Evolutionary conservation across 2,329 filamentous ascomycete species (phyloP).

Genomic region (Cladosporium sp.): DNA sequence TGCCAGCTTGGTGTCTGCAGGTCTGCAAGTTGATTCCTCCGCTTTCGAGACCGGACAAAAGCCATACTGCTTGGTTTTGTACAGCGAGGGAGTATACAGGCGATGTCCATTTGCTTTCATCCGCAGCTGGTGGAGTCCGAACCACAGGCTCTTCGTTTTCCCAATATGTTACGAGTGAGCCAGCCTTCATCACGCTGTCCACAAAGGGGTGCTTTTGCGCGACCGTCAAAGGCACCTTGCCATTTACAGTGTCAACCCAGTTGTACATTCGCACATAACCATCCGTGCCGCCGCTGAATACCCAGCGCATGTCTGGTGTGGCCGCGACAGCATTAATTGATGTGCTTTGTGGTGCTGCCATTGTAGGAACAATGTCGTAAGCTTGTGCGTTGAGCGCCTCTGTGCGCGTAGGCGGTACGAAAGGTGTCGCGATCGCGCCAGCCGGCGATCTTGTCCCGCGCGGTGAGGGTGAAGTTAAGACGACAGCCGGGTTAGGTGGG

Average conservation of each 20-base stretch:
- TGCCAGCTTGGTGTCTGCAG: conserved; percentile 90
- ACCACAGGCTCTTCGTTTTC: conserved; percentile 74
- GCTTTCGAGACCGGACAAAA: conserved; percentile 84
- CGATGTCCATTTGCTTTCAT: conserved; percentile 55
- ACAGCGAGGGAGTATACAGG: conserved; percentile 93
- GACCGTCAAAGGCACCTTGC: conserved; percentile 87
- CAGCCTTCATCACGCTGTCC: conserved; percentile 93
- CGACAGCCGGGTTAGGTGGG: conserved; percentile 41
- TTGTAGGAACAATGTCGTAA: conserved; percentile 96
- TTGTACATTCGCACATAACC: conserved; percentile 98
- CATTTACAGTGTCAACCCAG: conserved; percentile 90
- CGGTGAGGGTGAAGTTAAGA: conserved; percentile 46
- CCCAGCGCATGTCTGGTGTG: conserved; percentile 91
- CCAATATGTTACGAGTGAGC: conserved; percentile 94
- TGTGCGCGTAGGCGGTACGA: conserved; percentile 52
- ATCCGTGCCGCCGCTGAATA: conserved; percentile 89
- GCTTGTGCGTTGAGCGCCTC: conserved; percentile 74
- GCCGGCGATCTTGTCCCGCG: conserved; percentile 34
- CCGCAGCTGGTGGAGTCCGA: conserved; percentile 34
- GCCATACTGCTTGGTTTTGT: conserved; percentile 84
- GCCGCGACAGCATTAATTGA: conserved; percentile 91
- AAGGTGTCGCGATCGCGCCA: conserved; percentile 22
- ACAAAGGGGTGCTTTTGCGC: conserved; percentile 96
- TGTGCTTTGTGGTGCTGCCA: conserved; percentile 91
- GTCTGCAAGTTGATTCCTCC: conserved; percentile 92